These are phyloP conservation scores for Exserohilum turcica DNA, from an alignment of 2,329 filamentous ascomycete genomes.

Conservation along the genomic window DNA sequence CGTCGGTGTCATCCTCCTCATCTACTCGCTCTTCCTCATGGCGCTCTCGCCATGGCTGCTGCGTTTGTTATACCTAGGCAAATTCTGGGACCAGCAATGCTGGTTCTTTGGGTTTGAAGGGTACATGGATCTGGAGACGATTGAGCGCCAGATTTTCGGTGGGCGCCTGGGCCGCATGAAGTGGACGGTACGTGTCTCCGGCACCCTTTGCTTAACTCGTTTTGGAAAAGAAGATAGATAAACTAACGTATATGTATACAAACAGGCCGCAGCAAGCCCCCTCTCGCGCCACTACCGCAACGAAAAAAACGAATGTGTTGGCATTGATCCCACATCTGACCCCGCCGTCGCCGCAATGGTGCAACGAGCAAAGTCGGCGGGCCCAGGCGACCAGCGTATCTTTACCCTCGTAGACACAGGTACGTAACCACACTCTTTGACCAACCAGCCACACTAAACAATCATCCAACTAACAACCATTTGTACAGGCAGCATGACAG, in stretches of 20 bases:
- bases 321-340: slow-evolving; percentile 40
- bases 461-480: not conserved
- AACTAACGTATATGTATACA: not conserved
- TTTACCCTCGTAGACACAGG: slow-evolving; percentile 44
- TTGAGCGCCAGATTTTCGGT: slow-evolving; percentile 50
- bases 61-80: slow-evolving; percentile 47
- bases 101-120: slow-evolving; percentile 54
- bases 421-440: slow-evolving; percentile 11
- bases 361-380: slow-evolving; percentile 27
- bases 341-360: slow-evolving; percentile 26
- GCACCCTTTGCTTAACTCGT: not conserved
- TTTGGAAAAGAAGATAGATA: too few relatives aligned
- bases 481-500: slow-evolving; percentile 50
- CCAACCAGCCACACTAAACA: too few relatives aligned
- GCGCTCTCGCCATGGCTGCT: slow-evolving; percentile 44
- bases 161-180: slow-evolving; percentile 41
- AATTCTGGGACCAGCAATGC: slow-evolving; percentile 50
- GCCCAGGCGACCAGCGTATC: slow-evolving; percentile 33
- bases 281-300: slow-evolving; percentile 43
- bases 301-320: slow-evolving; percentile 37
- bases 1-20: slow-evolving; percentile 24
- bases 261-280: slow-evolving; percentile 24
- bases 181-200: slow-evolving; percentile 40
- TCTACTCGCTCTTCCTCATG: slow-evolving; percentile 37
- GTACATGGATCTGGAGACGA: slow-evolving; percentile 46